Evolutionary conservation across 176 grass and related monocot species (phyloP).

Genomic region (Aegilops tauschii): DNA sequence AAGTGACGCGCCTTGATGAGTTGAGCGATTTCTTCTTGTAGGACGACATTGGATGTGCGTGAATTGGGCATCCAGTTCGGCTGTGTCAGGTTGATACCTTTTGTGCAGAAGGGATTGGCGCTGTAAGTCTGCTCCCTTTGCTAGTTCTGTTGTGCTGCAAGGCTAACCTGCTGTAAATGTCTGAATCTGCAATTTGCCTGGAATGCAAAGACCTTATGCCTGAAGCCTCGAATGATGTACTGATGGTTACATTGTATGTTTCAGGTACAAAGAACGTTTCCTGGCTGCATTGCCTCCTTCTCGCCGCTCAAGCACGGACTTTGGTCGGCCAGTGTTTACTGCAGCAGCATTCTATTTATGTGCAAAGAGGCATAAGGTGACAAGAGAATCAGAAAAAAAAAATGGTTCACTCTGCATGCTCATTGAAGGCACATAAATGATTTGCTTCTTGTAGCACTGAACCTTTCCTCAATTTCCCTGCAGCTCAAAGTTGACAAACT

Average conservation of each 20-base stretch:
- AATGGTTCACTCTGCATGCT: not conserved
- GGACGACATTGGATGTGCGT: slow-evolving; percentile 64
- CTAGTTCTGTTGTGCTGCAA: not conserved
- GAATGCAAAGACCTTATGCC: not conserved
- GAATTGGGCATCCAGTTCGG: slow-evolving; percentile 93
- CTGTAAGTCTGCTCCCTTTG: slow-evolving; percentile 50
- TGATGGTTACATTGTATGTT: not conserved
- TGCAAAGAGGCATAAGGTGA: slow-evolving; percentile 91
- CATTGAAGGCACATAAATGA: not conserved
- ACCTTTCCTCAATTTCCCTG: not conserved
- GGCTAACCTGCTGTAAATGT: not conserved
- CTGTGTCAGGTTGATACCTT: slow-evolving; percentile 89
- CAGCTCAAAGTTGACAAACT: slow-evolving; percentile 96
- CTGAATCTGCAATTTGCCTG: not conserved
- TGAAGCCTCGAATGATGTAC: not conserved
- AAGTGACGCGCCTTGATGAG: not conserved
- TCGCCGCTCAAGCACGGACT: slow-evolving; percentile 73
- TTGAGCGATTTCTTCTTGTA: slow-evolving; percentile 22
- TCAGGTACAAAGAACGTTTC: slow-evolving; percentile 89
- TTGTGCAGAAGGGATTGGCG: slow-evolving; percentile 76
- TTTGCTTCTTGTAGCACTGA: slow-evolving; percentile 15
- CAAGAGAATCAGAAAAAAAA: not conserved
- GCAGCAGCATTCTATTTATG: slow-evolving; percentile 93
- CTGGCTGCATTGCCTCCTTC: slow-evolving; percentile 74
- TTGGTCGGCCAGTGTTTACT: slow-evolving; percentile 80